Percentiles rank a stretch among this genome's conserved stretches.
Evolutionary conservation across 805 yeast genomes (phyloP).

Genomic region (Scheffersomyces lignosus): DNA sequence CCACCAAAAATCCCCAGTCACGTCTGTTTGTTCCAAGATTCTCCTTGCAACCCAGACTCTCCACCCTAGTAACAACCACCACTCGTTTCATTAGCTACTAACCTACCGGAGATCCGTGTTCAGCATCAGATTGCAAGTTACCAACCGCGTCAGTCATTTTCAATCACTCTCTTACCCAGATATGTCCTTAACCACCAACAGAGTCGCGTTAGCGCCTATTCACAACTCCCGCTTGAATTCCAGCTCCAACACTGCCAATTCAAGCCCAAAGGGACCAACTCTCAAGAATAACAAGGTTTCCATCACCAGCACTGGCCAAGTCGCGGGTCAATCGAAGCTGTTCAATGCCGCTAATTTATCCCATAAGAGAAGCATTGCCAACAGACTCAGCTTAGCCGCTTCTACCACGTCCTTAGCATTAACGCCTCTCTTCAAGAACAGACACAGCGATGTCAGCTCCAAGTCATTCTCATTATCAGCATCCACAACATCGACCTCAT

Average conservation of each 20-base stretch:
- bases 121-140: no score
- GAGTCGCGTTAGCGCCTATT: conserved; percentile 40
- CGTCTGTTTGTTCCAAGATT: no score
- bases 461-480: conserved; percentile 8
- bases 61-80: no score
- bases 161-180: no score
- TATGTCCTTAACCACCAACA: conserved; percentile 19
- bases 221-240: conserved; percentile 30
- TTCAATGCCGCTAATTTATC: neutral
- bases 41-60: no score
- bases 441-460: conserved; percentile 5
- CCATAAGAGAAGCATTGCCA: no score
- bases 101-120: no score
- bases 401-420: conserved; percentile 12
- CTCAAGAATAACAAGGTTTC: conserved; percentile 5
- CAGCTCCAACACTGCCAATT: conserved; percentile 12
- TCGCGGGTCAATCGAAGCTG: conserved; percentile 2
- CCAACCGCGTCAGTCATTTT: no score
- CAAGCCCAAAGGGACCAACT: conserved; percentile 7
- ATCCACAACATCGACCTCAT: neutral
- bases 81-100: no score
- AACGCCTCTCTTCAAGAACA: conserved; percentile 16
- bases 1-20: no score
- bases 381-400: neutral
- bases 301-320: no score